Evolutionary conservation across 495 filamentous ascomycete genomes (phyloP), one percentile per base, ranked within the genome.

Genomic region (Terfezia claveryi): DNA sequence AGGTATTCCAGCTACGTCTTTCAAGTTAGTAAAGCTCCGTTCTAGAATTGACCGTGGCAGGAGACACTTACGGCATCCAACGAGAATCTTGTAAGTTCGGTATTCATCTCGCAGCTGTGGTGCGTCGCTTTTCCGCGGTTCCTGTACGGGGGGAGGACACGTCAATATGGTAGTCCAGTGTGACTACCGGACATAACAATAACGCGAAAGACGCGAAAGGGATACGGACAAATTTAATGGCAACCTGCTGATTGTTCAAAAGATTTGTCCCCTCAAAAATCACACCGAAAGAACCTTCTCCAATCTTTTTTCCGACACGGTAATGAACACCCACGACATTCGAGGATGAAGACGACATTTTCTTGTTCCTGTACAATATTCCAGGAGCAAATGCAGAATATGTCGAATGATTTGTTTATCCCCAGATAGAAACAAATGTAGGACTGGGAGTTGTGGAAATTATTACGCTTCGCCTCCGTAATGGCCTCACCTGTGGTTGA

Each of bases 241-340:
- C 91, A 55, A 99, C 91, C 70, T 94, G 91, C 69, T 96, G 91
- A 70, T 91, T 94, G 75, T 99, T 99, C 68, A 99, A 75, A 56
- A 99, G 76, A 70, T 99, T 99, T 61, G 87, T 95, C 50, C 91
- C 91, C 70, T 99, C 91, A 59, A 99, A 99, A 60, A 99, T 95
- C 56, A 99, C 91, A 71, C 91, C 91, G 62, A 99, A 99, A 11
- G 87, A 94, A 23, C 91, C 91, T 75, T 99, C 91, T 60, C 91
- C 91, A 56, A 99, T 99, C 70, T 99, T 99, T 78, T 96, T 99
- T 58, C 91, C 91, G 54, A 99, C 91, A 59, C 92, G 77, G 69
- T 99, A 99, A 75, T 99, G 91, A 58, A 99, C 91, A 61, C 91
- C 91, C 58, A 99, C 91, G 59, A 99, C 91, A 70, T 99, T 99